Base-by-base conservation (phyloP, 306 rosid genomes). In the Lupinus albus region DNA sequence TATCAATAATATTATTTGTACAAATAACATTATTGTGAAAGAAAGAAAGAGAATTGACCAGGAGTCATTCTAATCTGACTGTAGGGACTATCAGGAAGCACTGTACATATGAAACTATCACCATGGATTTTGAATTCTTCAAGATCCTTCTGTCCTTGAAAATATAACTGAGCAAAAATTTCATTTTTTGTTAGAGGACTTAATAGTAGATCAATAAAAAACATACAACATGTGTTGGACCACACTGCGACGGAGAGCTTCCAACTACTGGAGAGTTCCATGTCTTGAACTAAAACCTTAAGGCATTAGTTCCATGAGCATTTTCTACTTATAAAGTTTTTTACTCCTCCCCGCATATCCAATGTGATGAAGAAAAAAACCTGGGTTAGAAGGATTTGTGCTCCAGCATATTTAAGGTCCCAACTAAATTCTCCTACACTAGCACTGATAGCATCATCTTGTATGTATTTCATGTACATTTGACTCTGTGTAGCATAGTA, bases 321-420 rank as follows among this genome's bases (percentile, higher is more conserved):
- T n/a, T n/a, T n/a, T n/a, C n/a, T n/a, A n/a, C n/a, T n/a, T n/a
- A n/a, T n/a, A n/a, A n/a, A n/a, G n/a, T n/a, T n/a, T n/a, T n/a
- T n/a, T n/a, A n/a, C n/a, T n/a, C n/a, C n/a, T n/a, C n/a, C n/a
- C n/a, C n/a, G n/a, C n/a, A n/a, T n/a, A n/a, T n/a, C n/a, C n/a
- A n/a, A n/a, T n/a, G n/a, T n/a, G n/a, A n/a, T n/a, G n/a, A n/a
- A n/a, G 5, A 36, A 15, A 57, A 11, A 13, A 70, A 85, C 97
- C 85, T 86, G 70, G 18, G 84, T 6, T 3, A 93, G 84, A 53
- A 93, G 83, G 76, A 88, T 50, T 86, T 90, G 97, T 51, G 88
- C 90, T 65, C 98, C 97, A 3, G 97, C 96, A 64, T 88, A 93
- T 74, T 93, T 93, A 39, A 93, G 97, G 53, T 93, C 98, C 98